Evolutionary conservation across 768 basidiomycete species (phyloP).

Genomic region (Suillus weaverae): DNA sequence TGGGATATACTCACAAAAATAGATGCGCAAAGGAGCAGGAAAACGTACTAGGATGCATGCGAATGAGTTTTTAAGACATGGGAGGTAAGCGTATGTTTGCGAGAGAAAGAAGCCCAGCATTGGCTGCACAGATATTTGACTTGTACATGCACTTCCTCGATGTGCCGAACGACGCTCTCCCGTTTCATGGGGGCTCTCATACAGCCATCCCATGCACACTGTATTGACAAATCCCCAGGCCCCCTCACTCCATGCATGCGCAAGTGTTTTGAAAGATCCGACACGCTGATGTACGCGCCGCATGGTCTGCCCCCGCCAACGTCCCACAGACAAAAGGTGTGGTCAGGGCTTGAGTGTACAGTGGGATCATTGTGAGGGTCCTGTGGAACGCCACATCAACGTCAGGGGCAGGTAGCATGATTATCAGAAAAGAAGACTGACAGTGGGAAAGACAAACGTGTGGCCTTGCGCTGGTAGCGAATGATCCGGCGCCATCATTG

Average conservation of each 20-base stretch:
- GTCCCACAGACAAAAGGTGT: slow-evolving; percentile 15
- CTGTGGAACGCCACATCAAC: neutral
- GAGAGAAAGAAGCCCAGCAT: slow-evolving; percentile 27
- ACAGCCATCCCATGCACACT: slow-evolving; percentile 24
- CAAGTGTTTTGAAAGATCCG: slow-evolving; percentile 22
- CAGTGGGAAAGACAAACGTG: neutral
- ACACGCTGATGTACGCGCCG: neutral
- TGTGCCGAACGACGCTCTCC: slow-evolving; percentile 29
- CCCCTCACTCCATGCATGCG: slow-evolving; percentile 24
- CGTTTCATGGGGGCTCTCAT: slow-evolving; percentile 20
- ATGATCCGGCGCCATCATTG: neutral
- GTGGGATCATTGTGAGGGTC: too few species aligned
- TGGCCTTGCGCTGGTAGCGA: neutral
- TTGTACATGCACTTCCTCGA: slow-evolving; percentile 27
- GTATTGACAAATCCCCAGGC: slow-evolving; percentile 10
- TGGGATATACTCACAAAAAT: neutral
- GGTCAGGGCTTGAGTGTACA: neutral
- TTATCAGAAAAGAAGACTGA: neutral
- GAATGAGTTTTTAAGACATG: slow-evolving; percentile 14
- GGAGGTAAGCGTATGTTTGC: slow-evolving; percentile 19
- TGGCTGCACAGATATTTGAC: slow-evolving; percentile 15
- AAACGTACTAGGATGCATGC: neutral
- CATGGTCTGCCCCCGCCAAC: slow-evolving; percentile 1
- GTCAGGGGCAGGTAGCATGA: neutral
- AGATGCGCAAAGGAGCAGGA: neutral